Evolutionary conservation across 495 filamentous ascomycete genomes (phyloP).

Genomic region (Astrocystis sublimbata): DNA sequence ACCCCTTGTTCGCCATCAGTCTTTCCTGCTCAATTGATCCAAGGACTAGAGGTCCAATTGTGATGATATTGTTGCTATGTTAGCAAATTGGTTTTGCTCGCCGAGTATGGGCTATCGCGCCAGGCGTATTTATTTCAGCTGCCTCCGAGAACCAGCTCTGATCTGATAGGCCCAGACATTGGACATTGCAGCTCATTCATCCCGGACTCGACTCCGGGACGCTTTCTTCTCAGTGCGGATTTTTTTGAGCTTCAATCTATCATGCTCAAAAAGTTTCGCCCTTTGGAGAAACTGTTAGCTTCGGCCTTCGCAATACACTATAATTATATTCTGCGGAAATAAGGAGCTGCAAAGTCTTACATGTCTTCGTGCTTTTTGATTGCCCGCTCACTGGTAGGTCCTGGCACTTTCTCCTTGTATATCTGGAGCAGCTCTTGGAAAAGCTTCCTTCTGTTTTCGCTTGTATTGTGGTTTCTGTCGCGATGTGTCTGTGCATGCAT

Average conservation of each 20-base stretch:
- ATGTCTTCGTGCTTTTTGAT: conserved; percentile 42
- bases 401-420: conserved; percentile 53
- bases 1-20: too few species aligned
- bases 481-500: conserved; percentile 48
- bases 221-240: conserved; percentile 77
- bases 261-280: conserved; percentile 68
- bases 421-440: conserved; percentile 59
- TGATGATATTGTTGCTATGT: too few species aligned
- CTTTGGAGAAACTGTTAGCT: conserved; percentile 44
- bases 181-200: conserved; percentile 10
- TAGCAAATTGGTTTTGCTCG: too few species aligned
- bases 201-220: conserved; percentile 52
- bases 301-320: not conserved
- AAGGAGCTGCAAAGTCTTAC: conserved; percentile 28
- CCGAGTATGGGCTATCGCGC: too few species aligned
- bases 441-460: conserved; percentile 47
- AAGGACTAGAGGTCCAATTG: too few species aligned
- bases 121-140: too few species aligned
- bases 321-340: conserved; percentile 7
- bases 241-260: conserved; percentile 75
- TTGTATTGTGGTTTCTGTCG: conserved; percentile 47
- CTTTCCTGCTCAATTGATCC: too few species aligned
- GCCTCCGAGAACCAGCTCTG: too few species aligned
- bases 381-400: conserved; percentile 39
- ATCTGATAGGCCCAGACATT: too few species aligned